Evolutionary conservation across 2,329 filamentous ascomycete species (phyloP).

Genomic region (Cephalotrichum gorgonifer): DNA sequence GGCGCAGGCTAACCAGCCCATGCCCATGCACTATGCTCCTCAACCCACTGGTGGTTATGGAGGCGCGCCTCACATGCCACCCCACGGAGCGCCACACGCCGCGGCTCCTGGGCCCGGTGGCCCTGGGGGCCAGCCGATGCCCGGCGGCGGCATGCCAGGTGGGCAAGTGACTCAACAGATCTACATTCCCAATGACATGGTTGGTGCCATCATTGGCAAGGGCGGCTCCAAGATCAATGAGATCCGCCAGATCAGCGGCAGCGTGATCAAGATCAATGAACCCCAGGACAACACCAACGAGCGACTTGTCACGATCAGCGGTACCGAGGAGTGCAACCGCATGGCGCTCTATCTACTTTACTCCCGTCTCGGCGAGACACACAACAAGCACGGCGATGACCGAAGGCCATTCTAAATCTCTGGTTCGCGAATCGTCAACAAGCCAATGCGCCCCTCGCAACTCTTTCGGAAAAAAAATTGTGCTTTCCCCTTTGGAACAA

Average conservation of each 20-base stretch:
- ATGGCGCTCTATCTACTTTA: constrained; percentile 99
- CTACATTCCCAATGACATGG: constrained; percentile 99
- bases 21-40: constrained; percentile 69
- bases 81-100: constrained; percentile 54
- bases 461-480: constrained; percentile 1
- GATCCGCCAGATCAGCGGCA: constrained; percentile 91
- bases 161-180: constrained; percentile 90
- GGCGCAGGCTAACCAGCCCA: constrained; percentile 51
- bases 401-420: constrained; percentile 7
- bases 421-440: not conserved
- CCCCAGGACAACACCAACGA: constrained; percentile 99
- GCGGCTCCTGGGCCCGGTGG: constrained; percentile 40
- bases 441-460: not conserved
- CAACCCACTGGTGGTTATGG: constrained; percentile 67
- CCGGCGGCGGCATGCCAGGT: constrained; percentile 42
- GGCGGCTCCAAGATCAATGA: constrained; percentile 99
- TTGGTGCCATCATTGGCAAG: constrained; percentile 97
- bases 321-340: constrained; percentile 95
- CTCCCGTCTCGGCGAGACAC: constrained; percentile 73
- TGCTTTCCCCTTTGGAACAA: not conserved
- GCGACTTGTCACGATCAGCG: constrained; percentile 91
- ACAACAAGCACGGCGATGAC: constrained; percentile 10
- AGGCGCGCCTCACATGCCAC: constrained; percentile 65
- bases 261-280: constrained; percentile 99
- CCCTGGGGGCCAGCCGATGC: constrained; percentile 56